Evolutionary conservation across 345 rosid genomes (phyloP), one percentile per base, ranked within the genome.

Genomic region (Zanthoxylum bungeanum): DNA sequence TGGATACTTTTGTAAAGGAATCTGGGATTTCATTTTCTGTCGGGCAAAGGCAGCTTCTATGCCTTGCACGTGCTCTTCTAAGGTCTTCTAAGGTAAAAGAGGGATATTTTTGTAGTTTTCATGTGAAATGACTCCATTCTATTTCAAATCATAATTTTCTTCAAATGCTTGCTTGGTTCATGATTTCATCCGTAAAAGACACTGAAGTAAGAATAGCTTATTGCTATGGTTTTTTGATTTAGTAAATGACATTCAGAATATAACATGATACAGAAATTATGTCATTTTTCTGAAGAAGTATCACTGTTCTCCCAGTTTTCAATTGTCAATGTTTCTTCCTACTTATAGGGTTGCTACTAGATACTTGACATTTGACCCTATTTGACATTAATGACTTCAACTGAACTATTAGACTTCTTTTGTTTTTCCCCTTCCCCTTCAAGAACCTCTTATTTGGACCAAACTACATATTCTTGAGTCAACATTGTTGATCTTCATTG

Each of bases 21-120:
- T 86, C 91, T 57, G 93, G 93, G 70, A 73, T 75, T 52, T 83
- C 88, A 4, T 90, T 91, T 80, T 93, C 97, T 31, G 91, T 87
- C 36, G 98, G 97, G 22, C 97, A 90, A 81, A 87, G 95, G 82
- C 98, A 92, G 81, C 97, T 94, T 50, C 78, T 94, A 55, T 94
- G 97, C 80, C 93, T 94, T 60, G 91, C 91, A 4, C 95, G 97
- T 25, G 96, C 97, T 42, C 89, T 92, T 69, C 95, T 94, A 73
- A 90, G 86, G 86, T 90, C 89, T 61, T 88, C 95, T 3, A 92
- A 88, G 91, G 96, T 87, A 76, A 72, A 75, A 36, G 60, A 36
- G 60, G 33, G 19, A 25, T 25, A 59, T 33, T 39, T 44, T 60
- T 36, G 16, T 16, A 24, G 40, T 31, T 10, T 27, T 19, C 7